These are phyloP conservation scores for Hippophae rhamnoides DNA, from an alignment of 306 rosid species.

Conservation along the genomic window DNA sequence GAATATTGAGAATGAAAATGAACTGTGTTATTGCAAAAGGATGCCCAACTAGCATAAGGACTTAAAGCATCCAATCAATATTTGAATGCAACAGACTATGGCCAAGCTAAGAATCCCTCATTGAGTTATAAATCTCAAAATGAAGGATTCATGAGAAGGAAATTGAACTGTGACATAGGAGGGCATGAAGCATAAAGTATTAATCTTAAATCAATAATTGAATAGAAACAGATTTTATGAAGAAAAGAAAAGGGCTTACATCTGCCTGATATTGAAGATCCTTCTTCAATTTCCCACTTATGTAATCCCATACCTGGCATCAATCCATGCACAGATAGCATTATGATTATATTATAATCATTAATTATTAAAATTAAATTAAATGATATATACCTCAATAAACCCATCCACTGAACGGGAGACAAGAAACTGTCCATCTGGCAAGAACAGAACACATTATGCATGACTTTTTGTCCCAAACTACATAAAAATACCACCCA, in stretches of 20 bases:
- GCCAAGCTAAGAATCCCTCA: background rate
- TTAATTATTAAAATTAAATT: conserved; percentile 5
- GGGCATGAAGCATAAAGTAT: no score
- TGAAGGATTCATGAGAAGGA: no score
- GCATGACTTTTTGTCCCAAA: conserved; percentile 96
- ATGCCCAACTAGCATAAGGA: no score
- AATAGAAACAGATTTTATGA: no score
- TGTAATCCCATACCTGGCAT: conserved; percentile 87
- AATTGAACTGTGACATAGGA: no score
- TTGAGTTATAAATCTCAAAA: background rate
- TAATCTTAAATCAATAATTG: no score
- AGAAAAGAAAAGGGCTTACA: conserved; percentile 40
- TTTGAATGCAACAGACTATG: no score
- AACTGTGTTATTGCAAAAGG: no score
- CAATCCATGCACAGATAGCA: conserved; percentile 12
- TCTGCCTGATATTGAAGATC: conserved; percentile 99
- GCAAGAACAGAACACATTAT: conserved; percentile 89
- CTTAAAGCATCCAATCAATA: no score
- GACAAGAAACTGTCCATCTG: conserved; percentile 97
- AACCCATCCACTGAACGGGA: conserved; percentile 95
- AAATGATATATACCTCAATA: conserved; percentile 59
- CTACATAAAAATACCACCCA: conserved; percentile 27
- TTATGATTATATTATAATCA: conserved; percentile 8
- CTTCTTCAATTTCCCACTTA: conserved; percentile 96
- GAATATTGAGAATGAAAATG: no score